These are phyloP conservation scores for Omphalotus guepiniiformis DNA, from an alignment of 768 basidiomycete genomes.

Conservation along the genomic window DNA sequence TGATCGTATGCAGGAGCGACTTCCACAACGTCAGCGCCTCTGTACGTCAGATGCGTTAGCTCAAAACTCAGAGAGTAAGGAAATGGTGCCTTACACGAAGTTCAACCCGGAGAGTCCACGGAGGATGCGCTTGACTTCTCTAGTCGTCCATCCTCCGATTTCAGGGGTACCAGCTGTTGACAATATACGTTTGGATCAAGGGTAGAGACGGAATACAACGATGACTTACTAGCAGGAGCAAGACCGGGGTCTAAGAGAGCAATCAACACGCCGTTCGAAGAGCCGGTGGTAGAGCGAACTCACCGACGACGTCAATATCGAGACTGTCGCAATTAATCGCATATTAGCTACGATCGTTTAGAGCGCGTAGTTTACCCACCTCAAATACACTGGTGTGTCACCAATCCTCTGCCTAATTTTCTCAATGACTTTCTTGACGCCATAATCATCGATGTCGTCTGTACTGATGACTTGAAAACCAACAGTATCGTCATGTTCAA, in stretches of 20 bases:
- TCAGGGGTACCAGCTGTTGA: conserved; percentile 57
- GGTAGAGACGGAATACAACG: neutral
- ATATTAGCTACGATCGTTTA: neutral
- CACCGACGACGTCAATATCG: conserved; percentile 62
- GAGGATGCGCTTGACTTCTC: conserved; percentile 60
- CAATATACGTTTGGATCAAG: neutral
- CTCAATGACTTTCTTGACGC: conserved; percentile 48
- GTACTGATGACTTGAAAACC: conserved; percentile 61
- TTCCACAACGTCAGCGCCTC: conserved; percentile 50
- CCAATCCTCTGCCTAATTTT: conserved; percentile 57
- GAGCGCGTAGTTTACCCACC: conserved; percentile 24
- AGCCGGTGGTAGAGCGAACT: conserved; percentile 5
- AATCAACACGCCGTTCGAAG: neutral
- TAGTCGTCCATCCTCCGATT: conserved; percentile 60
- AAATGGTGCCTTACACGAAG: conserved; percentile 41
- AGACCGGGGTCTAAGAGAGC: conserved; percentile 46
- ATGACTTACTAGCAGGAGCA: conserved; percentile 43
- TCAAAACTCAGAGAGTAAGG: neutral
- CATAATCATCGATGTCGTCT: conserved; percentile 64
- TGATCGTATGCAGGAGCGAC: conserved; percentile 53
- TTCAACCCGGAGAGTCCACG: conserved; percentile 58
- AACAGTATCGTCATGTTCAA: conserved; percentile 49
- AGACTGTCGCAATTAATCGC: conserved; percentile 28
- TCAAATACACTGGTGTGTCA: conserved; percentile 56
- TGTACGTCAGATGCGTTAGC: conserved; percentile 9